Conservation (phyloP, 805 yeast genomes). For the Saccharomyces cerevisiae region DNA sequence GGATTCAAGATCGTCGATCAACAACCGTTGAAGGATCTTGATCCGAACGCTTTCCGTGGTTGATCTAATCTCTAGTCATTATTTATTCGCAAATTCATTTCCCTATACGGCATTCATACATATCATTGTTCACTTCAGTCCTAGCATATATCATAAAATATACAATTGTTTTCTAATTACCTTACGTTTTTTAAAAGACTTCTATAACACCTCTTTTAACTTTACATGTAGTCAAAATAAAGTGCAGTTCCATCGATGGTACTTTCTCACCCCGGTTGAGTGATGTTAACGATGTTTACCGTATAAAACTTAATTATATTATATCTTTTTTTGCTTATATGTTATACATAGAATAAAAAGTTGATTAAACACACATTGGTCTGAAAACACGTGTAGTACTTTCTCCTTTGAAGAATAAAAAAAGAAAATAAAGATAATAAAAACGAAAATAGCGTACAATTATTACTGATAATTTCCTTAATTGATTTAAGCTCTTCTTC, state of each 20-base stretch:
- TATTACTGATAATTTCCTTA: not conserved
- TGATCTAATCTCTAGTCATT: not conserved
- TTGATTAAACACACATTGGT: not conserved
- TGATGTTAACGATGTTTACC: not conserved
- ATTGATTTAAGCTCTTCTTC: conserved; percentile 50
- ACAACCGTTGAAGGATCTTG: conserved; percentile 12
- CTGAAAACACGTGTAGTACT: not conserved
- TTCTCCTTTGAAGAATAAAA: not conserved
- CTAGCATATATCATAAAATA: not conserved
- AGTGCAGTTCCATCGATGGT: not conserved
- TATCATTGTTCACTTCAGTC: not conserved
- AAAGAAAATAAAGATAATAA: not conserved
- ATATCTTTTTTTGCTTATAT: not conserved
- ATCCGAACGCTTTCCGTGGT: not conserved
- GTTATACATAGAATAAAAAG: not conserved
- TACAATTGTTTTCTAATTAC: not conserved
- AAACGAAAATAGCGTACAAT: not conserved
- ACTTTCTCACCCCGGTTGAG: not conserved
- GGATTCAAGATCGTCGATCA: not conserved
- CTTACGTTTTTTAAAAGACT: no score
- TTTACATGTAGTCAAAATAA: not conserved
- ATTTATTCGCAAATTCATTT: not conserved
- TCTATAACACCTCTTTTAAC: no score
- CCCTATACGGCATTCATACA: not conserved
- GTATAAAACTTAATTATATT: not conserved